Evolutionary conservation across 139 green algal genomes (phyloP).

Genomic region (Yamagishiella unicocca): DNA sequence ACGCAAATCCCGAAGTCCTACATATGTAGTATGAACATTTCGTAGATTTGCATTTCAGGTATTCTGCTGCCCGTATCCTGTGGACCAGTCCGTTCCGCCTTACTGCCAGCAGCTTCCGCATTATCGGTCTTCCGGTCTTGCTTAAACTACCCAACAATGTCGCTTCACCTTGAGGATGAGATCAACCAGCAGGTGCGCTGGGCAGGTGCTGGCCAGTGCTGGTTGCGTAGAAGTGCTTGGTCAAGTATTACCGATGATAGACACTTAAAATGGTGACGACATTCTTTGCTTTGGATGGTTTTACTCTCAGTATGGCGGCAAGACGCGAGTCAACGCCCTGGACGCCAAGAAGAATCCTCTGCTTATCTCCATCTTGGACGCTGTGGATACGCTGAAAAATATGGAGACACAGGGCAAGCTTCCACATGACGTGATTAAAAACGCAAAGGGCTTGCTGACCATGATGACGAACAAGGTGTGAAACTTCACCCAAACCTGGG

Average conservation of each 20-base stretch:
- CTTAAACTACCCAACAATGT: background rate
- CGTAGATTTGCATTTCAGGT: too few relatives aligned
- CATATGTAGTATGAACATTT: too few relatives aligned
- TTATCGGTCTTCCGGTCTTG: too few relatives aligned
- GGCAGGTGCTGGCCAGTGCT: background rate
- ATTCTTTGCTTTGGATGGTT: background rate
- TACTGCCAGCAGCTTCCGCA: too few relatives aligned
- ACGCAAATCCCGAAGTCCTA: too few relatives aligned
- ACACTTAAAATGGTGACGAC: too few relatives aligned
- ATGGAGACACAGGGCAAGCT: slow-evolving; percentile 54
- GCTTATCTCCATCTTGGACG: slow-evolving; percentile 69
- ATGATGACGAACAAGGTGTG: slow-evolving; percentile 70
- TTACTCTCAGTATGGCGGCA: slow-evolving; percentile 21
- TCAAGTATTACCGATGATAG: background rate
- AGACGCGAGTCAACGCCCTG: background rate
- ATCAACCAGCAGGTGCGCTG: slow-evolving; percentile 32
- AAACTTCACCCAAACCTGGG: too few relatives aligned
- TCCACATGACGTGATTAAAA: slow-evolving; percentile 41
- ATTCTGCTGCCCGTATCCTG: too few relatives aligned
- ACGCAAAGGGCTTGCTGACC: slow-evolving; percentile 58
- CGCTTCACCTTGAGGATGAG: slow-evolving; percentile 41
- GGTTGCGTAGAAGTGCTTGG: background rate
- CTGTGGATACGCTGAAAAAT: slow-evolving; percentile 61
- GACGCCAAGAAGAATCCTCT: slow-evolving; percentile 67
- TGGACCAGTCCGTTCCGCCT: too few relatives aligned